These are phyloP conservation scores for Neocallimastix lanati DNA, from an alignment of 192 early-diverging fungal species.

Conservation along the genomic window DNA sequence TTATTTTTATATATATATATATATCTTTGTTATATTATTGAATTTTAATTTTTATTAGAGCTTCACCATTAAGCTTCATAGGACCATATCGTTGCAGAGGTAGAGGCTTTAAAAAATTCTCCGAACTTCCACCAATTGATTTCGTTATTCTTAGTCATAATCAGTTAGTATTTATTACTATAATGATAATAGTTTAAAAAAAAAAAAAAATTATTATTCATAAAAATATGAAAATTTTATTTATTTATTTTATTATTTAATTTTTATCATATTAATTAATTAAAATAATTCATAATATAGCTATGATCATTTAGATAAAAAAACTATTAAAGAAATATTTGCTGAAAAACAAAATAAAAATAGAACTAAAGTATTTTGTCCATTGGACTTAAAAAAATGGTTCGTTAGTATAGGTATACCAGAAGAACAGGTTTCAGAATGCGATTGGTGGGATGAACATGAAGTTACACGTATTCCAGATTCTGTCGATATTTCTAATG, in stretches of 20 bases:
- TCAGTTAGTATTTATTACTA: slow-evolving; percentile 19
- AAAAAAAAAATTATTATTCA: too few species aligned
- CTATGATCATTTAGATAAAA: slow-evolving; percentile 67
- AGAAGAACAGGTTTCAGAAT: slow-evolving; percentile 24
- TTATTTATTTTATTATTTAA: too few species aligned
- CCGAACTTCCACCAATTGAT: slow-evolving; percentile 50
- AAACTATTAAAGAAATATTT: slow-evolving; percentile 36
- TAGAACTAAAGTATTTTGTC: slow-evolving; percentile 47
- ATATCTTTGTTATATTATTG: too few species aligned
- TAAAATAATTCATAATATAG: not conserved
- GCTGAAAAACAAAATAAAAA: slow-evolving; percentile 3
- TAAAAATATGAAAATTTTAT: too few species aligned
- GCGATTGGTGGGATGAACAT: slow-evolving; percentile 64
- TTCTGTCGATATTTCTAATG: slow-evolving; percentile 6
- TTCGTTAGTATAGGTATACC: slow-evolving; percentile 30
- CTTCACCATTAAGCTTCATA: slow-evolving; percentile 37
- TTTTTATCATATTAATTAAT: too few species aligned
- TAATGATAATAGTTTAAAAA: too few species aligned
- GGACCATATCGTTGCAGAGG: slow-evolving; percentile 50
- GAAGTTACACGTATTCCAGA: slow-evolving; percentile 4
- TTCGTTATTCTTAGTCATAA: slow-evolving; percentile 65
- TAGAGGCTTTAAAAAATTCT: not conserved
- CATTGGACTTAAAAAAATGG: slow-evolving; percentile 54
- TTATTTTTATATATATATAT: too few species aligned
- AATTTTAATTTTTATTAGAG: too few species aligned